Conservation (phyloP, 768 basidiomycete genomes). For the Lactifluus piperatus region DNA sequence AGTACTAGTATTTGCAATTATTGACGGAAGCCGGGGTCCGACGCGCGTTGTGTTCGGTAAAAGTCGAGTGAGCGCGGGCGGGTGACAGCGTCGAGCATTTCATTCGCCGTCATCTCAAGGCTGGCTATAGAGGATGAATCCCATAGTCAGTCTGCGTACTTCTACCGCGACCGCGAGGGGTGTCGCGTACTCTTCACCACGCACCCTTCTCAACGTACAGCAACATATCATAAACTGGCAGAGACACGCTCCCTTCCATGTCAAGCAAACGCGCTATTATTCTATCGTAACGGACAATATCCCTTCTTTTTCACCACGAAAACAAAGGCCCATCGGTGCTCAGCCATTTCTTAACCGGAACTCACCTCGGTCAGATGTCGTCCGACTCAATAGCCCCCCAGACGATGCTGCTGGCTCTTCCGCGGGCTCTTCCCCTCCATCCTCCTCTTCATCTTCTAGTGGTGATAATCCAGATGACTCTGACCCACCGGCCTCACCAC, state of each 20-base stretch:
- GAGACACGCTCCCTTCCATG: background rate
- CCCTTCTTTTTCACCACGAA: background rate
- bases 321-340: background rate
- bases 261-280: background rate
- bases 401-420: conserved; percentile 20
- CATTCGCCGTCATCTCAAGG: background rate
- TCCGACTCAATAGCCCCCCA: conserved; percentile 11
- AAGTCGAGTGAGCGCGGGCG: too few relatives aligned
- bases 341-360: background rate
- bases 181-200: background rate
- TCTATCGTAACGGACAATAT: background rate
- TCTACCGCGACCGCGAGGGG: background rate
- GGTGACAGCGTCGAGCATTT: too few relatives aligned
- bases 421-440: conserved; percentile 30
- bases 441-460: conserved; percentile 36
- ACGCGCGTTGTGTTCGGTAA: too few relatives aligned
- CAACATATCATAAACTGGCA: background rate
- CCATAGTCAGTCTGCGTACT: background rate
- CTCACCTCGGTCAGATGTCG: background rate
- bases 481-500: conserved; percentile 34
- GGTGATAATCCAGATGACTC: conserved; percentile 30
- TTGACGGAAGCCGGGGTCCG: too few relatives aligned
- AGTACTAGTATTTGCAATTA: too few relatives aligned
- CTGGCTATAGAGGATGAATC: conserved; percentile 2
- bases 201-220: background rate